Evolutionary conservation across 75 land plant species (phyloP), one percentile per base, ranked within the genome.

Genomic region (Azolla pinnata): DNA sequence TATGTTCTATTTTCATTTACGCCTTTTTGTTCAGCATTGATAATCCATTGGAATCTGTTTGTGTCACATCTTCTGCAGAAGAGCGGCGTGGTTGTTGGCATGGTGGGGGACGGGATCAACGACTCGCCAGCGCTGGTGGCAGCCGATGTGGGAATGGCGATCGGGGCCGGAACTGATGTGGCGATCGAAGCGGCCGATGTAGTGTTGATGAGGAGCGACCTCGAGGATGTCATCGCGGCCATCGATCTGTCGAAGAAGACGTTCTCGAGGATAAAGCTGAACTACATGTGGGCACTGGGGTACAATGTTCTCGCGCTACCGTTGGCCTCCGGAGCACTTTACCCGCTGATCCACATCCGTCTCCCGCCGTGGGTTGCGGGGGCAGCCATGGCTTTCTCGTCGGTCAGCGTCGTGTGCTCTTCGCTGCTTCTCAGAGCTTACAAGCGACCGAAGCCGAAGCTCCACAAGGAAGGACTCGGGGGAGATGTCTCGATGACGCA

Each of bases 61-160:
- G n/a, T n/a, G n/a, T n/a, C n/a, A n/a, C n/a, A n/a, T n/a, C n/a
- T n/a, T n/a, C n/a, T 67, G 62, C 79, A 91, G 95, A 73, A 70
- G 72, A 66, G 62, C 38, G 95, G 89, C 14, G 46, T 61, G 30
- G 74, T 52, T 0, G 98, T 93, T 33, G 98, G 90, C 24, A 93
- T 93, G 98, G 90, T 93, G 32, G 98, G 98, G 3, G 98, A 93
- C 68, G 98, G 96, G 8, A 88, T 88, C 62, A 93, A 93, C 31
- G 98, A 93, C 61, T 93, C 90, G 1, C 96, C 96, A 31, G 96
- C 98, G 0, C 70, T 93, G 26, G 96, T 77, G 7, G 96, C 90
- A 51, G 86, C 98, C 0, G 87, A 93, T 62, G 98, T 93, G 31
- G 98, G 98, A n/a, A 85, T 93, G 86, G 98, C 98, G 30, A 88